These are phyloP conservation scores for Cytospora chrysosperma DNA, from an alignment of 2,329 filamentous ascomycete genomes.

Conservation along the genomic window DNA sequence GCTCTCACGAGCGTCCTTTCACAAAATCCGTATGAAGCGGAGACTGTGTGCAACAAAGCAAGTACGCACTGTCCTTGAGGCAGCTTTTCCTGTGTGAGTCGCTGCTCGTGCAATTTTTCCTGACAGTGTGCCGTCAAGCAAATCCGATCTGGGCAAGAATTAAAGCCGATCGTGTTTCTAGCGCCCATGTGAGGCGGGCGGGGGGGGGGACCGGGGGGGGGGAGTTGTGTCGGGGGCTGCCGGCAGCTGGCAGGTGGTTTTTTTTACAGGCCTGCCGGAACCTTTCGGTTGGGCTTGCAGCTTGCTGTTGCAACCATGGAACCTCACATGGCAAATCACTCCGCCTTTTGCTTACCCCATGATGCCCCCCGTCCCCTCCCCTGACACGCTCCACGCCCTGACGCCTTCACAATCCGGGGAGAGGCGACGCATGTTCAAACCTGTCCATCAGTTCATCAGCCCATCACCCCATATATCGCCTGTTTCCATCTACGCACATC, in stretches of 20 bases:
- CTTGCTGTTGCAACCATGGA: neutral
- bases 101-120: neutral
- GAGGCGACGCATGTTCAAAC: neutral
- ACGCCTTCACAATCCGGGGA: constrained; percentile 14
- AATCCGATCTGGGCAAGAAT: neutral
- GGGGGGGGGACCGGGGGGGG: too few species aligned
- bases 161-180: neutral
- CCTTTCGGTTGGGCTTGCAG: neutral
- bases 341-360: constrained; percentile 12
- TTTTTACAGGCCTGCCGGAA: neutral
- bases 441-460: constrained; percentile 11
- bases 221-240: too few species aligned
- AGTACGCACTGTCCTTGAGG: neutral
- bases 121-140: neutral
- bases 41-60: neutral
- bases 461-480: constrained; percentile 21
- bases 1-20: constrained; percentile 14
- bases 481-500: constrained; percentile 10
- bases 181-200: neutral
- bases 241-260: neutral
- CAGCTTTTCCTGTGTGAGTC: neutral
- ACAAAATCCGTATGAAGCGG: constrained; percentile 3
- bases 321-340: neutral
- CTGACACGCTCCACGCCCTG: neutral
- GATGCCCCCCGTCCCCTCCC: neutral